Percentiles rank a stretch among this genome's conserved stretches.
Evolutionary conservation across 1,284 basidiomycete genomes (phyloP).

Genomic region (Apiotrichum gracile): DNA sequence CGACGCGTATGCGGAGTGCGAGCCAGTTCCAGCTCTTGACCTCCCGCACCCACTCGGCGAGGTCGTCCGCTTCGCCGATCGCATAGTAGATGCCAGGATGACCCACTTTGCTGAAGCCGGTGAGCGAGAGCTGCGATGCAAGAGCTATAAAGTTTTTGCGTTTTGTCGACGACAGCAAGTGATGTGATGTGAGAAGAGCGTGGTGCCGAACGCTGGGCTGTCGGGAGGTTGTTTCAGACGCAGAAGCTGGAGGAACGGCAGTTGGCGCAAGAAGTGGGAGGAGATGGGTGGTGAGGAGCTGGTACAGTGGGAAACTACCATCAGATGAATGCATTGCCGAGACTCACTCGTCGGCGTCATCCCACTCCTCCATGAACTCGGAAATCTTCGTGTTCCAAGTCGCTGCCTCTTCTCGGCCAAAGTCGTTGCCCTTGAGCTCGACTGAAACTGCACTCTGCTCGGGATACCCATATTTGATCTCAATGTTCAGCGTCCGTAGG

Average conservation of each 20-base stretch:
- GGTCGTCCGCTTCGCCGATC: slow-evolving; percentile 53
- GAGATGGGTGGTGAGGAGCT: slow-evolving; percentile 56
- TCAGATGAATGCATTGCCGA: too few relatives aligned
- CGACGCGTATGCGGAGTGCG: slow-evolving; percentile 59
- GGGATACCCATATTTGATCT: slow-evolving; percentile 46
- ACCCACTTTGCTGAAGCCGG: slow-evolving; percentile 66
- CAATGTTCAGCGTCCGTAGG: slow-evolving; percentile 45
- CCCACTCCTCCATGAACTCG: slow-evolving; percentile 47
- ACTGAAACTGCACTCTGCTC: slow-evolving; percentile 12
- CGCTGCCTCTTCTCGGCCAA: slow-evolving; percentile 26
- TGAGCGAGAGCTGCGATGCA: slow-evolving; percentile 55
- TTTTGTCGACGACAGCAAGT: slow-evolving; percentile 63
- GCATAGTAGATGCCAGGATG: slow-evolving; percentile 69
- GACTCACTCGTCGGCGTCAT: slow-evolving; percentile 52
- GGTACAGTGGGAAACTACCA: slow-evolving; percentile 57
- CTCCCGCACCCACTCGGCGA: slow-evolving; percentile 61
- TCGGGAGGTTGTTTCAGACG: background rate
- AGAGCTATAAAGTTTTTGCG: slow-evolving; percentile 59
- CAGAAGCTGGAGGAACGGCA: background rate
- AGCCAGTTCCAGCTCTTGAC: slow-evolving; percentile 74
- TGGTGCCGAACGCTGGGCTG: slow-evolving; percentile 48
- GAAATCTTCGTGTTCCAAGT: slow-evolving; percentile 54
- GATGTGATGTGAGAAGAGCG: slow-evolving; percentile 65
- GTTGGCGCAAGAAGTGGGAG: slow-evolving; percentile 53
- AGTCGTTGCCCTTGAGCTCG: slow-evolving; percentile 47